Conservation (phyloP, 768 basidiomycete genomes). For the Phanerodontia chrysosporium region DNA sequence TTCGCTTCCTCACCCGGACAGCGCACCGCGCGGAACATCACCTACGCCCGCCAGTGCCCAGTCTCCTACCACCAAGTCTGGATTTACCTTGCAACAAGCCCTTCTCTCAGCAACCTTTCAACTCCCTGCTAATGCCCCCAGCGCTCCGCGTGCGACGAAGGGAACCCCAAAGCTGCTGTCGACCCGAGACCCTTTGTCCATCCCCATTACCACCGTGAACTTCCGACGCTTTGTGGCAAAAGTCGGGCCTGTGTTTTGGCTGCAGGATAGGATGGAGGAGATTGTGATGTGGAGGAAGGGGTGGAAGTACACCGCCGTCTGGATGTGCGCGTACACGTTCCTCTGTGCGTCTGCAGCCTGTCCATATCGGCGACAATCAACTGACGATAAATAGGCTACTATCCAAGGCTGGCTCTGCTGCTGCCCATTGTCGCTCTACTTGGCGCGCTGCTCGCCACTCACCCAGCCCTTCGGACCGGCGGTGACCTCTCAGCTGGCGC, state of each 20-base stretch:
- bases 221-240: constrained; percentile 78
- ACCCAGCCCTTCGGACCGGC: constrained; percentile 39
- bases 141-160: constrained; percentile 12
- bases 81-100: constrained; percentile 24
- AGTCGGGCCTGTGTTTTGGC: constrained; percentile 81
- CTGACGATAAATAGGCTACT: constrained; percentile 51
- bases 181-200: constrained; percentile 64
- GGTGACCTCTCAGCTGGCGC: not conserved
- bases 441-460: constrained; percentile 59
- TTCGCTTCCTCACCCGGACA: constrained; percentile 22
- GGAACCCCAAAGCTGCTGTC: constrained; percentile 41
- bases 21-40: constrained; percentile 8
- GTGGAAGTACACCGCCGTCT: constrained; percentile 65
- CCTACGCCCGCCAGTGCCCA: constrained; percentile 13
- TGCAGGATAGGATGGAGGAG: constrained; percentile 86
- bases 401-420: constrained; percentile 66
- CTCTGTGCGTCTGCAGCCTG: constrained; percentile 53
- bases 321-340: constrained; percentile 76
- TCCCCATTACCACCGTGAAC: constrained; percentile 74
- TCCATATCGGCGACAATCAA: not conserved
- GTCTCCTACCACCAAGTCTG: constrained; percentile 25
- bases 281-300: constrained; percentile 77
- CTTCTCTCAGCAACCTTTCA: constrained; percentile 15
- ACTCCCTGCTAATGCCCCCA: constrained; percentile 16
- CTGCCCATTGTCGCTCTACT: constrained; percentile 64